phyloP scores from a whole-genome alignment of 2,329 filamentous ascomycete species.

The Colletotrichum shisoi region DNA sequence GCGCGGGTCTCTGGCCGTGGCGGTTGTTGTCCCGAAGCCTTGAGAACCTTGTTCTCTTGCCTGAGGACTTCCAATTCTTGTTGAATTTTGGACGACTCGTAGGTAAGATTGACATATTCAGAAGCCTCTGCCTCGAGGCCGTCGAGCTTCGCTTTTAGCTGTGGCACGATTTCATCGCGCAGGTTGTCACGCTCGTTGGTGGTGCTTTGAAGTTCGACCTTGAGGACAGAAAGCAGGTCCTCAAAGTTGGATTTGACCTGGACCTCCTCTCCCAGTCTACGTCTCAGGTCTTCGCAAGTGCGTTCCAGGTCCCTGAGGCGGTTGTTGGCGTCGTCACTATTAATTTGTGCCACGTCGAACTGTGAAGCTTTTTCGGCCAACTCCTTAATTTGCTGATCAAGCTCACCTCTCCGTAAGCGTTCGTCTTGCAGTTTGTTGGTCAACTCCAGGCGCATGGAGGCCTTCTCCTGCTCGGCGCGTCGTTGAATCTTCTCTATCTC shows the following conservation, averaged over 20 bases:
- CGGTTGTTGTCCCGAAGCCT: constrained; percentile 50
- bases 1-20: constrained; percentile 32
- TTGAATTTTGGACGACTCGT: constrained; percentile 84
- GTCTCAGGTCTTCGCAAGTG: constrained; percentile 81
- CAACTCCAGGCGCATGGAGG: constrained; percentile 79
- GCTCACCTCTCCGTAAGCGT: constrained; percentile 73
- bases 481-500: constrained; percentile 85
- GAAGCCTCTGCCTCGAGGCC: constrained; percentile 78
- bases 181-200: constrained; percentile 91
- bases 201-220: constrained; percentile 80
- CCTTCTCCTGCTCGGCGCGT: constrained; percentile 88
- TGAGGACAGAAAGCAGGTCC: constrained; percentile 84
- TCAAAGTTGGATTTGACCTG: constrained; percentile 92
- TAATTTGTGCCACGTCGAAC: constrained; percentile 62
- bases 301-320: constrained; percentile 80
- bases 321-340: constrained; percentile 63
- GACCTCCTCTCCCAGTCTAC: constrained; percentile 83
- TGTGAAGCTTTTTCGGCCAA: constrained; percentile 80
- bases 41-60: constrained; percentile 69
- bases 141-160: constrained; percentile 77
- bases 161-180: constrained; percentile 84
- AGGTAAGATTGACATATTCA: constrained; percentile 75
- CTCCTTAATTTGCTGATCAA: constrained; percentile 84
- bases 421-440: constrained; percentile 89
- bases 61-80: constrained; percentile 80